phyloP scores from a whole-genome alignment of 2,329 filamentous ascomycete genomes.

The Fusarium sarcochroum region DNA sequence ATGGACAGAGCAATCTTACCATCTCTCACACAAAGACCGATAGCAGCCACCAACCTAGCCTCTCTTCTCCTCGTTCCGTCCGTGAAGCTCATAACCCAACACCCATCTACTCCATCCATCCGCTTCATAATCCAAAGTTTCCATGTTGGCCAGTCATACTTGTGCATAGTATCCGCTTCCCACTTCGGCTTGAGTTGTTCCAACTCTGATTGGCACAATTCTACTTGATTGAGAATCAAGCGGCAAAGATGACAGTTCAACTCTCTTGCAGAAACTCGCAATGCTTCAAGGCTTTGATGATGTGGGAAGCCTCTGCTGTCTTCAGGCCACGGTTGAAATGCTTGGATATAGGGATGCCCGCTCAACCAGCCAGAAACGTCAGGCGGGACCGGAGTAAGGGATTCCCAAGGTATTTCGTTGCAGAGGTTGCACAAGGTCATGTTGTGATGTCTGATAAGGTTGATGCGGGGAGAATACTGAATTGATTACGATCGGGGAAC shows the following conservation, averaged over 20 bases:
- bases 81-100: slow-evolving; percentile 12
- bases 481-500: too few relatives aligned
- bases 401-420: not conserved
- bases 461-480: too few relatives aligned
- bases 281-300: slow-evolving; percentile 1
- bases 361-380: rapidly evolving
- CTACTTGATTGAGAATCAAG: slow-evolving; percentile 1
- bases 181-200: not conserved
- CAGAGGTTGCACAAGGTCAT: slow-evolving; percentile 5
- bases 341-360: not conserved
- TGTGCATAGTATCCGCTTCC: rapidly evolving
- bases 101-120: not conserved
- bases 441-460: not conserved
- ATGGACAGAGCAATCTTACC: not conserved
- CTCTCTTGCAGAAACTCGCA: not conserved
- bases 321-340: not conserved
- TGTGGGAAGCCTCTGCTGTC: not conserved
- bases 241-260: not conserved
- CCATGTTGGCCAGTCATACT: slow-evolving; percentile 10
- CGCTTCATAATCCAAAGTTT: slow-evolving; percentile 16
- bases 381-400: not conserved
- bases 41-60: not conserved
- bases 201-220: not conserved
- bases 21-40: slow-evolving; percentile 15
- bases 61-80: not conserved